Percentiles rank a stretch among this genome's conserved stretches.
Evolutionary conservation across 2,329 filamentous ascomycete species (phyloP).

Genomic region (Aureobasidium mangrovei): DNA sequence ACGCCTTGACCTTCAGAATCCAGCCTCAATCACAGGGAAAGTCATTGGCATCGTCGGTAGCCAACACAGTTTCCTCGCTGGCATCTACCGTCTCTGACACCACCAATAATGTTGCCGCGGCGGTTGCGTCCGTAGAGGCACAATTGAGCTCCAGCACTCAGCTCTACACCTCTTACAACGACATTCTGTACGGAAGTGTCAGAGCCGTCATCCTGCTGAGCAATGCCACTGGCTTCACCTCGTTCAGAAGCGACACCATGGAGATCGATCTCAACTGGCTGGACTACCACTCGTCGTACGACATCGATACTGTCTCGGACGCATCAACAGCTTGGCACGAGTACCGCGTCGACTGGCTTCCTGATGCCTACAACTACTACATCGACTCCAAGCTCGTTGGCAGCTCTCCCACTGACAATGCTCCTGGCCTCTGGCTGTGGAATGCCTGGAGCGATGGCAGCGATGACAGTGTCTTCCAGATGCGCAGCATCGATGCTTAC

Average conservation of each 20-base stretch:
- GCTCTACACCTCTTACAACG: slow-evolving; percentile 50
- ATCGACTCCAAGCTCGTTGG: slow-evolving; percentile 56
- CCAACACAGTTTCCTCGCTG: not conserved
- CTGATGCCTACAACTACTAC: slow-evolving; percentile 56
- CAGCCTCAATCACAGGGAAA: not conserved
- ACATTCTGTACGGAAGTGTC: slow-evolving; percentile 63
- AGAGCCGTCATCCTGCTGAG: slow-evolving; percentile 58
- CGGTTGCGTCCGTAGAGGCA: not conserved
- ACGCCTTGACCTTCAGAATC: not conserved
- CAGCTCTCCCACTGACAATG: slow-evolving; percentile 42
- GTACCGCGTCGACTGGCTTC: slow-evolving; percentile 68
- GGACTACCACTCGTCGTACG: slow-evolving; percentile 50
- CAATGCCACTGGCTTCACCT: slow-evolving; percentile 69
- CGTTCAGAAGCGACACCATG: slow-evolving; percentile 13
- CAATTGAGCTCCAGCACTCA: slow-evolving; percentile 39
- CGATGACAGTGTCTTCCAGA: slow-evolving; percentile 51
- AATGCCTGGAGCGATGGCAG: slow-evolving; percentile 61
- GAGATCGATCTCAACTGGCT: slow-evolving; percentile 41
- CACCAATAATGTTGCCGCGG: not conserved
- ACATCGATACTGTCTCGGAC: slow-evolving; percentile 51
- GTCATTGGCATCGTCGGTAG: not conserved
- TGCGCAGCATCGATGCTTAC: slow-evolving; percentile 67
- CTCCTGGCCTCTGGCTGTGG: slow-evolving; percentile 57
- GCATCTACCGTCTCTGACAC: not conserved
- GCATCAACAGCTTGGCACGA: slow-evolving; percentile 66